These are phyloP conservation scores for Exophiala spinifera DNA, from an alignment of 2,329 filamentous ascomycete genomes.

Conservation along the genomic window DNA sequence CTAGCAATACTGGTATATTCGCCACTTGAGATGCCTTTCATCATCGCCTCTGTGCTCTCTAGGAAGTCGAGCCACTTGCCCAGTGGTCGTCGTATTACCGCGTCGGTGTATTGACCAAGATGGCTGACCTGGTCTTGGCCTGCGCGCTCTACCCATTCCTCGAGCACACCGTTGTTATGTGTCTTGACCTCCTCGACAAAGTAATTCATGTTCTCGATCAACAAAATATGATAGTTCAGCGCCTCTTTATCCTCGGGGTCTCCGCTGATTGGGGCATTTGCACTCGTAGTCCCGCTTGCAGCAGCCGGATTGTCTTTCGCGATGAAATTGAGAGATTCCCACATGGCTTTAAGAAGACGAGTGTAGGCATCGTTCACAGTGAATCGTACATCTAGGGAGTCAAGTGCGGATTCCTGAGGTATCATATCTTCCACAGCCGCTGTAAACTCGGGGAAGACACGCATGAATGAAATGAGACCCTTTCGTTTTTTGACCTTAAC, in stretches of 20 bases:
- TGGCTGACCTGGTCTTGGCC: constrained; percentile 78
- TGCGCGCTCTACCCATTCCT: constrained; percentile 78
- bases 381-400: constrained; percentile 65
- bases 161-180: constrained; percentile 68
- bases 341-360: constrained; percentile 90
- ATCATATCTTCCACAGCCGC: constrained; percentile 81
- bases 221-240: constrained; percentile 91
- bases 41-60: constrained; percentile 76
- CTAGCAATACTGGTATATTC: constrained; percentile 63
- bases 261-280: constrained; percentile 32
- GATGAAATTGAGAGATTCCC: constrained; percentile 93
- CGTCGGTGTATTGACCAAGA: constrained; percentile 79
- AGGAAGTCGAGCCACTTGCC: constrained; percentile 83
- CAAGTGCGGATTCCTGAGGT: constrained; percentile 50
- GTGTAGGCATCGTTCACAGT: constrained; percentile 84
- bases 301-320: constrained; percentile 65
- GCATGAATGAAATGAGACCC: constrained; percentile 92
- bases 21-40: constrained; percentile 37
- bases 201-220: constrained; percentile 99
- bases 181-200: constrained; percentile 88
- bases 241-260: constrained; percentile 91
- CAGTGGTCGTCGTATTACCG: constrained; percentile 82
- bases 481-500: constrained; percentile 99
- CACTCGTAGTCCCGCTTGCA: constrained; percentile 38
- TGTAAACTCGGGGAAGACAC: constrained; percentile 86